Percentiles rank a stretch among this genome's conserved stretches.
These are phyloP conservation scores for Penicillium malachiteum DNA, from an alignment of 495 filamentous ascomycete genomes.

Conservation along the genomic window DNA sequence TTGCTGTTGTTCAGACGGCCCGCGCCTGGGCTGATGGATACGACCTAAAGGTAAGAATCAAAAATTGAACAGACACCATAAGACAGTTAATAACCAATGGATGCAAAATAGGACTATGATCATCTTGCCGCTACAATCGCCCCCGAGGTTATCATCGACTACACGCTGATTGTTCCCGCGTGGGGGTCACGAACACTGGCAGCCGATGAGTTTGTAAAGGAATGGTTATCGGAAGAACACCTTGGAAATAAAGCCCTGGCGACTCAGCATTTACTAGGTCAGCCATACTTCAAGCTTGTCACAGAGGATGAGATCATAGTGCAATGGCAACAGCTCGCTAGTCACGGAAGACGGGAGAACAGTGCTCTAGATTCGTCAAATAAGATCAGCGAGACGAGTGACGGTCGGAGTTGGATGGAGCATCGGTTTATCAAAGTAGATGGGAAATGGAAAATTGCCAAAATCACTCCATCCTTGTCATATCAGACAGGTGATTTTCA, in stretches of 20 bases:
- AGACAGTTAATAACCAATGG: no score
- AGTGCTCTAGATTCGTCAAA: not conserved
- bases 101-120: not conserved
- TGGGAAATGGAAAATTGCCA: conserved; percentile 1
- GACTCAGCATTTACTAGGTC: conserved; percentile 28
- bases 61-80: no score
- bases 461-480: not conserved
- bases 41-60: conserved; percentile 22
- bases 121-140: not conserved
- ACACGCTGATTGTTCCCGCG: not conserved
- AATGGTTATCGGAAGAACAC: conserved; percentile 21
- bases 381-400: not conserved
- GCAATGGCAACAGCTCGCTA: conserved; percentile 27
- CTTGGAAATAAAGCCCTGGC: conserved; percentile 25
- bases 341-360: conserved; percentile 19
- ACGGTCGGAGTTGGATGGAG: not conserved
- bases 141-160: not conserved
- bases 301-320: conserved; percentile 23
- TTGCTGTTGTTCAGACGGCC: conserved; percentile 23
- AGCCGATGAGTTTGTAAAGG: conserved; percentile 17
- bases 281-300: conserved; percentile 27
- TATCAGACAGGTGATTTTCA: not conserved
- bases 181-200: not conserved
- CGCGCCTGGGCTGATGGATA: conserved; percentile 26
- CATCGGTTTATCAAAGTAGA: not conserved